phyloP scores from a whole-genome alignment of 1,284 basidiomycete genomes.

The Kalmanozyma brasiliensis region DNA sequence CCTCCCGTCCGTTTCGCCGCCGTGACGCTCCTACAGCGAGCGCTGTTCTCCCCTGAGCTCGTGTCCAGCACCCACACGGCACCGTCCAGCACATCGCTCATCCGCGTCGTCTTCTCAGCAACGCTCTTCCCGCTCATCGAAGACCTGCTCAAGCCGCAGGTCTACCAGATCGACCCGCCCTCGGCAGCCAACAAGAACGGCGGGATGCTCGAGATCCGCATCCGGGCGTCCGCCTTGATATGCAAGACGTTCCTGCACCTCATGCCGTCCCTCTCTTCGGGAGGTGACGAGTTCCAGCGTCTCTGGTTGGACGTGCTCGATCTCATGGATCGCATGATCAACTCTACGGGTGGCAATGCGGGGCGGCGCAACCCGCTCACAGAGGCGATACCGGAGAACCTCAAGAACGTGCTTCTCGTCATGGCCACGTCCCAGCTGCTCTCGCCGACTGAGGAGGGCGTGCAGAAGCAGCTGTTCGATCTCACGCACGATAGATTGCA shows the following conservation, averaged over 20 bases:
- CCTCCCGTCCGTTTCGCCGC: constrained; percentile 86
- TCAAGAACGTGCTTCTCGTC: constrained; percentile 96
- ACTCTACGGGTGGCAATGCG: constrained; percentile 69
- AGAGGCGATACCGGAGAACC: constrained; percentile 92
- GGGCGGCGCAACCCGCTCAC: constrained; percentile 68
- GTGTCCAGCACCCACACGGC: constrained; percentile 65
- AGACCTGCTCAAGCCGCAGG: constrained; percentile 86
- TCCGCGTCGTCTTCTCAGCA: constrained; percentile 77
- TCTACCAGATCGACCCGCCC: constrained; percentile 79
- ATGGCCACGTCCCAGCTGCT: constrained; percentile 90
- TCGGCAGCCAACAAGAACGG: constrained; percentile 60
- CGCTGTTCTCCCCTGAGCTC: constrained; percentile 73
- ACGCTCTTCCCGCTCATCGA: constrained; percentile 93
- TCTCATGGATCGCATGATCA: constrained; percentile 87
- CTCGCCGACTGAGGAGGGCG: constrained; percentile 7
- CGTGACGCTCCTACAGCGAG: constrained; percentile 84
- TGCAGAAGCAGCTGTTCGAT: constrained; percentile 42
- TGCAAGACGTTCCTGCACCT: constrained; percentile 97
- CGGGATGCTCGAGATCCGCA: constrained; percentile 85
- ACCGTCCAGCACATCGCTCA: constrained; percentile 73
- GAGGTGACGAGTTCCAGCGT: constrained; percentile 74
- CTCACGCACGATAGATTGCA: constrained; percentile 47
- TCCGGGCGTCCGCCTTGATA: constrained; percentile 85
- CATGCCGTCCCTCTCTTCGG: constrained; percentile 77
- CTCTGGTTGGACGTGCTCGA: constrained; percentile 94